Conservation (phyloP, 1,139 yeast species). For the Taphrina confusa region DNA sequence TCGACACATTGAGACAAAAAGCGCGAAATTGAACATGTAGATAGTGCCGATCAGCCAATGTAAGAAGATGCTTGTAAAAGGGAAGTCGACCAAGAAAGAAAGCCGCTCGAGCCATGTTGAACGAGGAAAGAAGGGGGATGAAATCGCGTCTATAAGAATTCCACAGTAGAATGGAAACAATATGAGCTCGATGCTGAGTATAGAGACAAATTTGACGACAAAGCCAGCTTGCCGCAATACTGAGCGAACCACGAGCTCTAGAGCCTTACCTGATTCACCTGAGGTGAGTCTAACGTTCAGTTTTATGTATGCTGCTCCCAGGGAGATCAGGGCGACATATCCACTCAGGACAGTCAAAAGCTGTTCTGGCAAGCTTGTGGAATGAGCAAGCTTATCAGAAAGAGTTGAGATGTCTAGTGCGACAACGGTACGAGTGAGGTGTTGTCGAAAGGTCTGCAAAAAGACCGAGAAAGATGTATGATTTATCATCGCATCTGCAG, state of each 20-base stretch:
- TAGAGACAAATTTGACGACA: conserved; percentile 65
- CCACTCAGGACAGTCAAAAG: conserved; percentile 39
- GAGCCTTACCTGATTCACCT: conserved; percentile 34
- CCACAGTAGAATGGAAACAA: conserved; percentile 90
- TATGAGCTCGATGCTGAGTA: conserved; percentile 76
- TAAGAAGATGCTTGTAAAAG: conserved; percentile 43
- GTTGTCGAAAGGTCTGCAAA: neutral
- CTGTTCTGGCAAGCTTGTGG: conserved; percentile 34
- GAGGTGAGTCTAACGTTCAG: conserved; percentile 28
- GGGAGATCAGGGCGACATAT: conserved; percentile 35
- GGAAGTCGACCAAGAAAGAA: conserved; percentile 41
- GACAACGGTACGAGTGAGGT: no score
- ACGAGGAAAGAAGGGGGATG: conserved; percentile 9
- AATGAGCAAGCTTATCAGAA: neutral
- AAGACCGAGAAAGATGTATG: neutral
- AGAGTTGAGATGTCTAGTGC: neutral
- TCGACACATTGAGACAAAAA: conserved; percentile 82
- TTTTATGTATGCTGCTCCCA: conserved; percentile 39
- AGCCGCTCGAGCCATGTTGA: conserved; percentile 35
- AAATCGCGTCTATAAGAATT: conserved; percentile 60
- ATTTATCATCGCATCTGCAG: neutral
- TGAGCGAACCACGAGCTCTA: conserved; percentile 39
- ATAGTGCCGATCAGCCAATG: conserved; percentile 80
- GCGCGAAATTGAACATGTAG: conserved; percentile 85
- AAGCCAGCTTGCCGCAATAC: conserved; percentile 49